Evolutionary conservation across 306 rosid species (phyloP), one percentile per base, ranked within the genome.

Genomic region (Cucurbita maxima): DNA sequence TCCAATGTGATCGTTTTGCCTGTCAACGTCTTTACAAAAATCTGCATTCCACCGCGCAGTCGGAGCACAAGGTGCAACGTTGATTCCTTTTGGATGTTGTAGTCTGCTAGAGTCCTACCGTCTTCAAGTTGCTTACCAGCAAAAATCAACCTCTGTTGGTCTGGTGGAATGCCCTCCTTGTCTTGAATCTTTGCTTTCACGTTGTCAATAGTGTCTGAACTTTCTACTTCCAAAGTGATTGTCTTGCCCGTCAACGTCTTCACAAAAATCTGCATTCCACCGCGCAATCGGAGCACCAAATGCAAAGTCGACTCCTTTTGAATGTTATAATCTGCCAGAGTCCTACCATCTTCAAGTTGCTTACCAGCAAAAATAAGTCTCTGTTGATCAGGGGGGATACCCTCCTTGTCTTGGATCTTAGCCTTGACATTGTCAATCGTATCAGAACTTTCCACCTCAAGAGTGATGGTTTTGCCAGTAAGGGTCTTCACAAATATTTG

Each of bases 391-490:
- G 71, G 71, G 0, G 71, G 71, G 8, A 63, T 63, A 8, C 71
- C 71, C 51, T 63, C 71, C 34, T 63, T 63, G 9, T 63, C 71
- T 18, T 63, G 71, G 11, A 63, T 63, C 18, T 63, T 63, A 41
- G 71, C 34, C 51, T 63, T 63, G 5, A 63, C 71, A 16, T 63
- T 63, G 15, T 63, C 71, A n/a, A 63, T 63, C 2, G 71, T 63
- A 18, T 63, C 71, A 63, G 71, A 63, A n/a, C 71, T 38, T 18
- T 63, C 71, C 34, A 63, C 71, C 51, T 63, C 71, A n/a, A 63
- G 51, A 0, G 71, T 63, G 4, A 63, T 30, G 3, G 34, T 30
- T 30, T 30, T 30, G 34, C 34, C 34, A 30, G 34, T 30, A 30
- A 30, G 34, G 51, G 71, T 63, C 71, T 63, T 63, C 51, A 63